Evolutionary conservation across 306 rosid species (phyloP).

Genomic region (Betula pendula): DNA sequence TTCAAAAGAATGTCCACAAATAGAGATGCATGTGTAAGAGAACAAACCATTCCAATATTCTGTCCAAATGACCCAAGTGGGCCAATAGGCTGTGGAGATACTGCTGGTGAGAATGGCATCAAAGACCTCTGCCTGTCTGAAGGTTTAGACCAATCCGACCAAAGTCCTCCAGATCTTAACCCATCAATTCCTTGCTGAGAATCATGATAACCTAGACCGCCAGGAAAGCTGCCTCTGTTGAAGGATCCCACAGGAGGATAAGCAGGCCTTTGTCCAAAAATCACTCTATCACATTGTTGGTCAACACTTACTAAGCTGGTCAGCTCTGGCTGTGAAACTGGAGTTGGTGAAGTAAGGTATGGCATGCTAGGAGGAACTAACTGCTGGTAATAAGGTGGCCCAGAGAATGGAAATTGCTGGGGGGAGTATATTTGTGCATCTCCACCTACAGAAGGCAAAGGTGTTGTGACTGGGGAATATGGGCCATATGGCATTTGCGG

Average conservation of each 20-base stretch:
- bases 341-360: conserved; percentile 62
- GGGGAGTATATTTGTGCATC: conserved; percentile 72
- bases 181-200: conserved; percentile 77
- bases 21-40: conserved; percentile 35
- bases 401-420: conserved; percentile 76
- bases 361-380: conserved; percentile 69
- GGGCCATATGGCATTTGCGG: conserved; percentile 90
- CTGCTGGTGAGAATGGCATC: conserved; percentile 65
- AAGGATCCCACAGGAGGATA: conserved; percentile 69
- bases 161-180: conserved; percentile 66
- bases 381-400: conserved; percentile 74
- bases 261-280: conserved; percentile 78
- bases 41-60: conserved; percentile 74
- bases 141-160: conserved; percentile 78
- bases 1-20: conserved; percentile 1
- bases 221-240: conserved; percentile 73
- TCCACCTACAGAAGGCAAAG: conserved; percentile 78
- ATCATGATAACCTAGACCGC: conserved; percentile 68
- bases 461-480: conserved; percentile 82
- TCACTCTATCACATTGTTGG: conserved; percentile 70
- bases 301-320: conserved; percentile 65
- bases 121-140: conserved; percentile 67
- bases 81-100: conserved; percentile 76
- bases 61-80: conserved; percentile 67
- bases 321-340: conserved; percentile 75